Percentiles rank a stretch among this genome's conserved stretches.
Evolutionary conservation across 441 rosid genomes (phyloP).

Genomic region (Syzygium syzygioides): DNA sequence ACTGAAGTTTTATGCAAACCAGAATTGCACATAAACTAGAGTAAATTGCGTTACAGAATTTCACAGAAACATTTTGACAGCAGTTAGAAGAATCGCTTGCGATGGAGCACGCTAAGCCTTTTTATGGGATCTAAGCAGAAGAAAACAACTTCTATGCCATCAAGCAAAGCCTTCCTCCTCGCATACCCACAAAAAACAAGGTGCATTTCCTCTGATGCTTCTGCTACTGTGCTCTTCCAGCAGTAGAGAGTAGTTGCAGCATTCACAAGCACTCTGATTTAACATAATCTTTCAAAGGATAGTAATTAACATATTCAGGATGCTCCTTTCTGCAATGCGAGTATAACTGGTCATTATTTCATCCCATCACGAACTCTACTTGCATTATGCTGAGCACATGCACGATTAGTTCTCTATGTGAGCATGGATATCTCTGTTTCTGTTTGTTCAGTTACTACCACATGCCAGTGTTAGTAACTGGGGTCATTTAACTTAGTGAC

Average conservation of each 20-base stretch:
- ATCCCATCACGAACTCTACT: neutral
- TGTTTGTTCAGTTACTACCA: neutral
- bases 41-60: neutral
- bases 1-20: neutral
- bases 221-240: neutral
- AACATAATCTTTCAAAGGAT: neutral
- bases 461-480: neutral
- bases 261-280: neutral
- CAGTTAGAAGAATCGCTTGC: neutral
- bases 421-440: neutral
- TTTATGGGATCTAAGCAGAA: neutral
- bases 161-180: neutral
- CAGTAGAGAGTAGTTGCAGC: neutral
- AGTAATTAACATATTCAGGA: neutral
- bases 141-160: neutral
- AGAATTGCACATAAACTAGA: neutral
- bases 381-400: neutral
- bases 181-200: neutral
- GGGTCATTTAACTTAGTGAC: neutral
- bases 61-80: neutral
- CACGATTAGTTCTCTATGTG: neutral
- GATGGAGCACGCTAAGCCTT: neutral
- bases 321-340: neutral
- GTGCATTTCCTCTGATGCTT: neutral
- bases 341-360: neutral